Evolutionary conservation across 306 rosid species (phyloP).

Genomic region (Malus sieversii): DNA sequence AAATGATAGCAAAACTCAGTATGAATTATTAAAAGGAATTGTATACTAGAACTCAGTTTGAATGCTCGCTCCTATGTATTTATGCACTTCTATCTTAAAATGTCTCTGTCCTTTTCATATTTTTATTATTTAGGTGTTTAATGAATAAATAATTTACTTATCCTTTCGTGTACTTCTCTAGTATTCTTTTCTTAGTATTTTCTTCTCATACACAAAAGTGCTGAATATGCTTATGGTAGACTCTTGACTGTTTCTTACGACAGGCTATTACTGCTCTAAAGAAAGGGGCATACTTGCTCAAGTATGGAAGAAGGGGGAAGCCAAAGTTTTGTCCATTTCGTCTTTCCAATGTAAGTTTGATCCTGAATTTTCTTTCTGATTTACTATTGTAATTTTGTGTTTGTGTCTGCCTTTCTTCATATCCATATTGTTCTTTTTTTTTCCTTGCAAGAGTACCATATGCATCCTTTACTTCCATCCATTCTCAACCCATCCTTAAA

Average conservation of each 20-base stretch:
- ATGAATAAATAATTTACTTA: neutral
- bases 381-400: conserved; percentile 4
- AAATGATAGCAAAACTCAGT: neutral
- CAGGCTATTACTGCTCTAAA: conserved; percentile 97
- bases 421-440: conserved; percentile 2
- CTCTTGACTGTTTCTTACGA: conserved; percentile 26
- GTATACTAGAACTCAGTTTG: neutral
- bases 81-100: neutral
- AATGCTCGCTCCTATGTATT: neutral
- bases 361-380: conserved; percentile 7
- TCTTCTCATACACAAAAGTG: conserved; percentile 7
- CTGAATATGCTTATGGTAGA: conserved; percentile 17
- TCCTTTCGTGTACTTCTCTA: neutral
- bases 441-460: neutral
- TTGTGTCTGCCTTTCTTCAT: neutral
- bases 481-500: neutral
- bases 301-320: conserved; percentile 98
- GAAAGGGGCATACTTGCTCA: conserved; percentile 93
- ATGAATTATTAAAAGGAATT: neutral
- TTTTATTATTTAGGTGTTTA: neutral
- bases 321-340: conserved; percentile 96
- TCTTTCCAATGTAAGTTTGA: conserved; percentile 82
- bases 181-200: neutral
- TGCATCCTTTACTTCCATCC: neutral
- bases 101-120: neutral